Evolutionary conservation across 352 stramenopile genomes (phyloP).

Genomic region (Blastocystis sp.): DNA sequence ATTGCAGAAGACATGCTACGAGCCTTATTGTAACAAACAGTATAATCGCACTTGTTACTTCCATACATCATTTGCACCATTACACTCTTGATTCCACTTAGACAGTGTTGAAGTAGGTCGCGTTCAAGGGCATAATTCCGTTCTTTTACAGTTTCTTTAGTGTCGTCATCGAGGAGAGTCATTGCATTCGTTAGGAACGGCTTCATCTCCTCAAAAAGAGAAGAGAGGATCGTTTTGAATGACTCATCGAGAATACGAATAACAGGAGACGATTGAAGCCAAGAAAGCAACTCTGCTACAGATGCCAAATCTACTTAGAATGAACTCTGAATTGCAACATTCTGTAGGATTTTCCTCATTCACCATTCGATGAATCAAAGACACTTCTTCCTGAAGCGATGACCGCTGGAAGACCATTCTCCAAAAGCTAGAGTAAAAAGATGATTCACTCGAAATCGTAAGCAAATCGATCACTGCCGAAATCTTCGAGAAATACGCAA

Average conservation of each 20-base stretch:
- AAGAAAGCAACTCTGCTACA: background rate
- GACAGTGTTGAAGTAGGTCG: background rate
- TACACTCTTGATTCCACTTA: background rate
- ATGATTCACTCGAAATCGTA: background rate
- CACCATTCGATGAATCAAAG: background rate
- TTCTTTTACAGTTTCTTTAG: background rate
- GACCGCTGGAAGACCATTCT: background rate
- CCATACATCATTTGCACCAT: background rate
- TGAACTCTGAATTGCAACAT: too few relatives aligned
- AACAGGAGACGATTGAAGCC: background rate
- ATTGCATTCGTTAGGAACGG: too few relatives aligned
- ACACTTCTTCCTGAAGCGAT: background rate
- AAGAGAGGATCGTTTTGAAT: background rate
- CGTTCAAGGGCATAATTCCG: background rate
- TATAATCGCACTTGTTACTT: slow-evolving; percentile 32
- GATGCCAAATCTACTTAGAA: background rate
- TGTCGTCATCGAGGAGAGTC: background rate
- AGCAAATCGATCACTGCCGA: background rate
- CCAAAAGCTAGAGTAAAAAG: slow-evolving; percentile 1
- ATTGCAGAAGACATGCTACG: slow-evolving; percentile 40
- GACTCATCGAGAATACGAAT: background rate
- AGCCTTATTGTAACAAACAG: slow-evolving; percentile 37
- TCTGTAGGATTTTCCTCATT: background rate
- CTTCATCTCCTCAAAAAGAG: background rate
- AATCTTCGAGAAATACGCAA: background rate